Conservation (phyloP, 2,329 filamentous ascomycete genomes). For the Beauveria asiatica region DNA sequence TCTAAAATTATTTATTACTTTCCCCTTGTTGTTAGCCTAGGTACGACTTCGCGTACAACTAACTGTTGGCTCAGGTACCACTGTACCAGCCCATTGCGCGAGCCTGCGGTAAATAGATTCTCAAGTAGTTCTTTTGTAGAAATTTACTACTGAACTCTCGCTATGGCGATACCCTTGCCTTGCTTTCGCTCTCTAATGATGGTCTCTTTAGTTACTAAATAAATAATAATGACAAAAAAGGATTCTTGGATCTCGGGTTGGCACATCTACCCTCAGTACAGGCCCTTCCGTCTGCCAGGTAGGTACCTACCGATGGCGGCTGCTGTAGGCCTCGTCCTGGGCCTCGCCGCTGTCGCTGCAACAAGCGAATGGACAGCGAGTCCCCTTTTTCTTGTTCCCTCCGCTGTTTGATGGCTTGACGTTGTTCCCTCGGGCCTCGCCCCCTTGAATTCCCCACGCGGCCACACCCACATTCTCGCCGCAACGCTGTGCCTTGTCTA, state of each 20-base stretch:
- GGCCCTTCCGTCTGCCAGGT: not conserved
- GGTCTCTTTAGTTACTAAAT: too few species aligned
- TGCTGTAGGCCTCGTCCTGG: not conserved
- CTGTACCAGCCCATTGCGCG: not conserved
- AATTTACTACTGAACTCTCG: not conserved
- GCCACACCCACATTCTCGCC: not conserved
- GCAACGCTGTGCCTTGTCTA: slow-evolving; percentile 2
- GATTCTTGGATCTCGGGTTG: not conserved
- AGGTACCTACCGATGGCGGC: too few species aligned
- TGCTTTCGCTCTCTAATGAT: not conserved
- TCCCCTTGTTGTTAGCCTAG: not conserved
- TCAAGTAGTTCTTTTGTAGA: not conserved
- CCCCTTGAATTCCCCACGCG: not conserved
- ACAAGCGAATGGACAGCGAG: not conserved
- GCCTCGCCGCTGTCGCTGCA: not conserved
- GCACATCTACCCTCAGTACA: not conserved
- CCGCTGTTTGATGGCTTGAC: not conserved
- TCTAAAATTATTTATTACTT: not conserved
- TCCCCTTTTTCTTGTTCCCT: not conserved
- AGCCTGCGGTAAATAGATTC: not conserved
- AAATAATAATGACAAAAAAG: not conserved
- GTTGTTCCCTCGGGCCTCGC: not conserved
- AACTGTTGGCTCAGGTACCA: not conserved
- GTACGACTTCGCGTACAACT: not conserved
- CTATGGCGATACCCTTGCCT: not conserved